A percentile compares a stretch with the other conserved stretches of the same genome.
These are phyloP conservation scores for Pilatotrama ljubarskyi DNA, from an alignment of 768 basidiomycete genomes.

Conservation along the genomic window DNA sequence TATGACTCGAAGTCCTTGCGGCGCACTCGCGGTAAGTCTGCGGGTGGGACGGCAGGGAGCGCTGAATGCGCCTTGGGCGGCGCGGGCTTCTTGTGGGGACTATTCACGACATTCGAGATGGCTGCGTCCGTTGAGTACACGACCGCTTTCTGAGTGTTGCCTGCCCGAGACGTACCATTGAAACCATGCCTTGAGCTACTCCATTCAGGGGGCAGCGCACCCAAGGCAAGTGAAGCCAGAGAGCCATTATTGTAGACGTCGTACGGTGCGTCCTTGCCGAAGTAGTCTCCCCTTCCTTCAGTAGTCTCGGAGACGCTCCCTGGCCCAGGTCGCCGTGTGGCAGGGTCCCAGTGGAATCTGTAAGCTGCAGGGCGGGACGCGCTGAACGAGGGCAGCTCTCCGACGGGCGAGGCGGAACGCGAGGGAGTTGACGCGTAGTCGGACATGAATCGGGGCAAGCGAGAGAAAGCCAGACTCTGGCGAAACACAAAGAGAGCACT, in stretches of 20 bases:
- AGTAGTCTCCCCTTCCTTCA: constrained; percentile 63
- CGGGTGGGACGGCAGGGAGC: constrained; percentile 68
- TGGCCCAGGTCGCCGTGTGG: constrained; percentile 55
- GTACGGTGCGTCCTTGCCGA: constrained; percentile 43
- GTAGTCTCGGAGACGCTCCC: constrained; percentile 75
- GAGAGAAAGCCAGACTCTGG: neutral
- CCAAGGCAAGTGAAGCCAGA: constrained; percentile 46
- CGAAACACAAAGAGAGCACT: neutral
- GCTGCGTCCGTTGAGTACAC: constrained; percentile 48
- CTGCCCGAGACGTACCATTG: constrained; percentile 59
- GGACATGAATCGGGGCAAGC: constrained; percentile 33
- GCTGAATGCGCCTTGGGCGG: constrained; percentile 87
- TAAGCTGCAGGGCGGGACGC: constrained; percentile 53
- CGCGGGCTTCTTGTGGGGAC: constrained; percentile 79
- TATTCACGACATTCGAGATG: constrained; percentile 91
- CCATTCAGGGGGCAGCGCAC: constrained; percentile 65
- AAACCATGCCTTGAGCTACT: constrained; percentile 84
- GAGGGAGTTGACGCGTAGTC: constrained; percentile 54
- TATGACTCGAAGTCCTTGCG: constrained; percentile 86
- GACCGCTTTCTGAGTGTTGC: neutral
- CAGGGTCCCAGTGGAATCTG: constrained; percentile 75
- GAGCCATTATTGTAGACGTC: constrained; percentile 48
- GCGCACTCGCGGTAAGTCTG: constrained; percentile 77
- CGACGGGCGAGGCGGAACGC: constrained; percentile 56
- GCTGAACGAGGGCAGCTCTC: constrained; percentile 43